Evolutionary conservation across 305 asterid species (phyloP).

Genomic region (Euphrasia arctica): DNA sequence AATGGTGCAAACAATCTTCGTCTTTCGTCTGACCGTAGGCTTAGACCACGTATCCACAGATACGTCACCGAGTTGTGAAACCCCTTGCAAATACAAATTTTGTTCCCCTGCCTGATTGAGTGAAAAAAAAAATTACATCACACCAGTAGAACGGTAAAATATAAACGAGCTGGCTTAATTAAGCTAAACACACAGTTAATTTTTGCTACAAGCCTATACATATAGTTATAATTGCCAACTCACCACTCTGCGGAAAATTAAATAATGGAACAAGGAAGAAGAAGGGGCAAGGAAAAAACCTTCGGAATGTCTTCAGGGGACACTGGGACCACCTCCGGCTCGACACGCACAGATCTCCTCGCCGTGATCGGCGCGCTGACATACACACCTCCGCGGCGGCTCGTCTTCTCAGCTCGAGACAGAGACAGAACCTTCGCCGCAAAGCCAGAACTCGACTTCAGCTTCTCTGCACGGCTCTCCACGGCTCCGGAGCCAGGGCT

Average conservation of each 20-base stretch:
- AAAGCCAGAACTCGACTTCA: constrained; percentile 47
- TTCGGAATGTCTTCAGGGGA: constrained; percentile 52
- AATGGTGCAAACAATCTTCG: constrained; percentile 96
- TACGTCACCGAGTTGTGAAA: constrained; percentile 56
- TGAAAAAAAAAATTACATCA: constrained; percentile 3
- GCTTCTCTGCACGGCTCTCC: constrained; percentile 44
- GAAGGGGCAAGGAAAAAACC: constrained; percentile 30
- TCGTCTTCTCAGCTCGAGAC: constrained; percentile 32
- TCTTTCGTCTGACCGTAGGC: constrained; percentile 87
- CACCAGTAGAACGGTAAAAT: background rate
- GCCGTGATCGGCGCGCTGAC: constrained; percentile 44
- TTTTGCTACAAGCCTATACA: constrained; percentile 1
- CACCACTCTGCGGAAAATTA: background rate
- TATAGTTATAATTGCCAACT: background rate
- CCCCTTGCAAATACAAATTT: constrained; percentile 44
- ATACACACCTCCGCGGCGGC: constrained; percentile 34
- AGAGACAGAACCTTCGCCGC: constrained; percentile 34
- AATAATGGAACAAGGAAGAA: background rate
- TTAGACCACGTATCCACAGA: constrained; percentile 68
- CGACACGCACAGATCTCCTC: constrained; percentile 44
- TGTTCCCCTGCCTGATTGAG: constrained; percentile 47
- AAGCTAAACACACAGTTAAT: constrained; percentile 11
- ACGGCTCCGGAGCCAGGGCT: constrained; percentile 39
- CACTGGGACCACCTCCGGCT: constrained; percentile 47
- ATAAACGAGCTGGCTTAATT: background rate